phyloP scores from a whole-genome alignment of 129 eudicot genomes.

The Smallanthus sonchifolius region DNA sequence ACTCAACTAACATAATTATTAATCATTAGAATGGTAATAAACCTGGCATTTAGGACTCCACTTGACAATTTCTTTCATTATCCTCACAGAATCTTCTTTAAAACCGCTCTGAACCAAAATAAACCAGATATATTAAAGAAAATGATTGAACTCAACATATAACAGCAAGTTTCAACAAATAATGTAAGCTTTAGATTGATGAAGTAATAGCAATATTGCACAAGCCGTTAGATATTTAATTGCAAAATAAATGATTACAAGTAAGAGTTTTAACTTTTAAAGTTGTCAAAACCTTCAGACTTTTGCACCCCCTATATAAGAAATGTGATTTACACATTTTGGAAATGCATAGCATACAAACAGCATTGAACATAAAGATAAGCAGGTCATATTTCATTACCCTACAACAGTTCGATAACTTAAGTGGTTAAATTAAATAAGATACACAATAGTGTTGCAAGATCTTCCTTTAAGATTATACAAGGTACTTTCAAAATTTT shows the following conservation, averaged over 20 bases:
- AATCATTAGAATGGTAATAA: constrained; percentile 2
- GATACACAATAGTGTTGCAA: not conserved
- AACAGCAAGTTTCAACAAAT: not conserved
- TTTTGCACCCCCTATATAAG: not conserved
- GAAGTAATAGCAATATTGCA: constrained; percentile 8
- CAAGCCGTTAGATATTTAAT: not conserved
- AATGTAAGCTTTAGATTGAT: not conserved
- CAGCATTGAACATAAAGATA: not conserved
- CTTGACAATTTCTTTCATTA: constrained; percentile 62
- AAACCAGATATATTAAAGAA: constrained; percentile 1
- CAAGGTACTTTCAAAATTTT: not conserved
- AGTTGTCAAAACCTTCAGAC: not conserved
- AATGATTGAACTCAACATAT: not conserved
- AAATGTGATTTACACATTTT: not conserved
- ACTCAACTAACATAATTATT: not conserved
- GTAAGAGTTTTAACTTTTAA: not conserved
- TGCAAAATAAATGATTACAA: not conserved
- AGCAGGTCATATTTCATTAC: not conserved
- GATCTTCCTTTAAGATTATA: not conserved
- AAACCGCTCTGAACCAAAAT: constrained; percentile 57
- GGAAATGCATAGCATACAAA: constrained; percentile 3
- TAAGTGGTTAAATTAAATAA: not conserved
- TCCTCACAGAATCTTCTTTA: constrained; percentile 67
- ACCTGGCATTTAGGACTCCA: constrained; percentile 66
- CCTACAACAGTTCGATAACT: not conserved